phyloP scores from a whole-genome alignment of 2,329 filamentous ascomycete genomes.

The Pestalotiopsis sp. region DNA sequence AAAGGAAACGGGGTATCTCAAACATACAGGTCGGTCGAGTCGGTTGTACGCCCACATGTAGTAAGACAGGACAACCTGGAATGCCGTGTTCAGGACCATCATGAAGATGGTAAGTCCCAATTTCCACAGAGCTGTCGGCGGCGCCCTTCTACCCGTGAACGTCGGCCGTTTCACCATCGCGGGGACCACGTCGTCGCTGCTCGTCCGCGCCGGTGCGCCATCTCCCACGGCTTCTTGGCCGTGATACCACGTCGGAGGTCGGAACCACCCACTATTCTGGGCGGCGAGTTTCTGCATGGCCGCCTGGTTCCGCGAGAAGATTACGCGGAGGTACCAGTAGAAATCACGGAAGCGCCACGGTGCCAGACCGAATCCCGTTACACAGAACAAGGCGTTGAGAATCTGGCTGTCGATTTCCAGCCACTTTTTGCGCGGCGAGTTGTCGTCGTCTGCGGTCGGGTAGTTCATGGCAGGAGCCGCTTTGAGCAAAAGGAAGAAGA shows the following conservation, averaged over 20 bases:
- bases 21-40: constrained; percentile 65
- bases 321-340: constrained; percentile 64
- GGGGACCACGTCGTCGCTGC: constrained; percentile 41
- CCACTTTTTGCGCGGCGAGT: constrained; percentile 56
- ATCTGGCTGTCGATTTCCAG: constrained; percentile 86
- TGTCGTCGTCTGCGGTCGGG: constrained; percentile 46
- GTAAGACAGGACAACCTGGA: constrained; percentile 74
- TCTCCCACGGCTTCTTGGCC: background rate
- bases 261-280: constrained; percentile 76
- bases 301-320: constrained; percentile 47
- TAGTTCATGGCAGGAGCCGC: constrained; percentile 17
- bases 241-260: constrained; percentile 57
- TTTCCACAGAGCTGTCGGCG: constrained; percentile 71
- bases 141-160: constrained; percentile 67
- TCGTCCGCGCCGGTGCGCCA: background rate
- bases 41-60: constrained; percentile 85
- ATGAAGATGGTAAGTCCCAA: constrained; percentile 79
- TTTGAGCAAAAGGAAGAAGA: constrained; percentile 31
- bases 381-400: constrained; percentile 81
- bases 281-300: constrained; percentile 71
- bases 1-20: too few relatives aligned
- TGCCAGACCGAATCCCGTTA: constrained; percentile 81
- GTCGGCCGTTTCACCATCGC: constrained; percentile 46
- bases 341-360: constrained; percentile 85
- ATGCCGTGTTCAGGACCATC: constrained; percentile 77